Evolutionary conservation across 371 early-diverging fungal species (phyloP), one percentile per base, ranked within the genome.

Genomic region (Saksenaea vasiformis): DNA sequence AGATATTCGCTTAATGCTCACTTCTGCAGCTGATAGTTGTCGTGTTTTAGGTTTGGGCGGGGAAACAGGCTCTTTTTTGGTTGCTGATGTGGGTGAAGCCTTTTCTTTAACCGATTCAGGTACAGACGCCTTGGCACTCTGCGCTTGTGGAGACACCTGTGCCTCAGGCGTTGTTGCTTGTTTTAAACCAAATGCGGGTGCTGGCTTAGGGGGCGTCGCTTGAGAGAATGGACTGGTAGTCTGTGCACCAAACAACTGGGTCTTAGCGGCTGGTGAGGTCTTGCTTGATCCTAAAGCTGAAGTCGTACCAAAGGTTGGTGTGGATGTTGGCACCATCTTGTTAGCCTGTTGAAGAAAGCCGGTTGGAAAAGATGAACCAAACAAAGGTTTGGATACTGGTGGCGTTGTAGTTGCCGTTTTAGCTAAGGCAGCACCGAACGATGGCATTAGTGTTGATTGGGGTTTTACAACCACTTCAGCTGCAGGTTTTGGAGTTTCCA

Each of bases 171-270:
- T 26, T 34, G 67, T 9, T 10, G 51, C 3, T 5, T 19, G 9
- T 10, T 22, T 60, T 9, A 64, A 56, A 36, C 74, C 65, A 64
- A 74, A 68, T 1, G 60, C 22, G 39, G 72, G 43, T 28, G 59
- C 24, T 57, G 58, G 58, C 44, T 68, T 60, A 1, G 73, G 62
- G 1, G 65, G 35, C 13, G 65, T 22, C 26, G 4, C 60, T 56
- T 4, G 70, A 64, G 0, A 74, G 73, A 59, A 68, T 70, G 1
- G 70, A 38, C n/a, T 39, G 0, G 56, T 22, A 3, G 39, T 28
- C 5, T 57, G 22, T 2, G 68, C 64, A 1, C 66, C 57, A 66
- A 66, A 61, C 5, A 44, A 3, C 17, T 61, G 38, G 11, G 27
- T 44, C 19, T 39, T 43, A 3, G 24, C 28, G 22, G 38, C 53